Evolutionary conservation across 352 stramenopile species (phyloP).

Genomic region (Thalassiosira mediterranea): DNA sequence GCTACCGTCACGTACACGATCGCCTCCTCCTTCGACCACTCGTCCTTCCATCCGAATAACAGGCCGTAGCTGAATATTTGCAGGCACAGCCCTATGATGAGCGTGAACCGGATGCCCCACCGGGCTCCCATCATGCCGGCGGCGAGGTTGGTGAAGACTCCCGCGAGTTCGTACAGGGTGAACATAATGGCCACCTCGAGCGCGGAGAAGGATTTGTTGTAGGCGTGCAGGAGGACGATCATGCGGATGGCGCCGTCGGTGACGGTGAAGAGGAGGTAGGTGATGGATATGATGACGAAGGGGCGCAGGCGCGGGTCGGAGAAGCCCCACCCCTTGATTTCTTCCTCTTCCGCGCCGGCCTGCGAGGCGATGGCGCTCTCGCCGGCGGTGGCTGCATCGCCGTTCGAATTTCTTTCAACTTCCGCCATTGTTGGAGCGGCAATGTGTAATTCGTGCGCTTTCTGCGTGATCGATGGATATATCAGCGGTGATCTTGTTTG

Average conservation of each 20-base stretch:
- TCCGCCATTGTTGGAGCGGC: background rate
- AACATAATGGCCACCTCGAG: constrained; percentile 86
- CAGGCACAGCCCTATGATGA: constrained; percentile 75
- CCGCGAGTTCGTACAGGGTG: constrained; percentile 84
- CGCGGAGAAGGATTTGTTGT: constrained; percentile 84
- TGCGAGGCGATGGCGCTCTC: constrained; percentile 12
- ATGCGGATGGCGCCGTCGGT: constrained; percentile 86
- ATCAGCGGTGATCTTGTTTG: too few species aligned
- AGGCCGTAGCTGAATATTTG: constrained; percentile 80
- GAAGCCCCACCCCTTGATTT: constrained; percentile 54
- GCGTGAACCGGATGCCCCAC: constrained; percentile 82
- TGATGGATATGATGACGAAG: constrained; percentile 83
- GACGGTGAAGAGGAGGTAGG: constrained; percentile 85
- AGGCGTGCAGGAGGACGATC: constrained; percentile 84
- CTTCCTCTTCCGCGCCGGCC: constrained; percentile 32
- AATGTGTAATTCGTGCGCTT: background rate
- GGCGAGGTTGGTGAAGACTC: constrained; percentile 84
- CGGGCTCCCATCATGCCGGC: constrained; percentile 78
- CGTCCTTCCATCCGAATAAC: constrained; percentile 78
- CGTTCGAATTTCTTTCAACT: background rate
- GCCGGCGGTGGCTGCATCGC: background rate
- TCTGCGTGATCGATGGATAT: background rate
- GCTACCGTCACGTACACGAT: constrained; percentile 84
- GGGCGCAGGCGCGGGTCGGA: constrained; percentile 64
- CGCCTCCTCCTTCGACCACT: constrained; percentile 65